Conservation (phyloP, 768 basidiomycete genomes). For the Lentinus tigrinus region DNA sequence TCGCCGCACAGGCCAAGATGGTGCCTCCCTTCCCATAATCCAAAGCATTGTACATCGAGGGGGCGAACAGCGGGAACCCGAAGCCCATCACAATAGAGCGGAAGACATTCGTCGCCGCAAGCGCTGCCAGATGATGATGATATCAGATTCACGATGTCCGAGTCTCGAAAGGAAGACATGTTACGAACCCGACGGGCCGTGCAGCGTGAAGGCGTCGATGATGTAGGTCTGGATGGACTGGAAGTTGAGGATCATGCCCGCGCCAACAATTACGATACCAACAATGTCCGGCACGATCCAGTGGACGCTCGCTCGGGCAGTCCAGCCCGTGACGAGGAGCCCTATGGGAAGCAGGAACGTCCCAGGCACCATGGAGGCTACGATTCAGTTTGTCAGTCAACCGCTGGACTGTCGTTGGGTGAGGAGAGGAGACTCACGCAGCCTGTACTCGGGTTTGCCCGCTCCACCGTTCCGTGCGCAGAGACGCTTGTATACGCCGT, state of each 20-base stretch:
- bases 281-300: constrained; percentile 77
- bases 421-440: constrained; percentile 35
- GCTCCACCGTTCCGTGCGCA: constrained; percentile 52
- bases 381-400: background rate
- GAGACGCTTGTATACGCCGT: constrained; percentile 51
- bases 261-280: constrained; percentile 56
- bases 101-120: constrained; percentile 62
- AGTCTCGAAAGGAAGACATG: too few species aligned
- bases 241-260: constrained; percentile 57
- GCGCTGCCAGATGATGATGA: constrained; percentile 33
- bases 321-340: constrained; percentile 69
- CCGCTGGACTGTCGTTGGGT: too few species aligned
- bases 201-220: constrained; percentile 62
- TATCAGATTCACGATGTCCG: too few species aligned
- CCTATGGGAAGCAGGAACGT: constrained; percentile 64
- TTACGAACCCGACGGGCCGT: constrained; percentile 65
- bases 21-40: constrained; percentile 72
- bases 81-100: constrained; percentile 70
- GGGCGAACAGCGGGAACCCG: constrained; percentile 72
- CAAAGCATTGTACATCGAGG: constrained; percentile 59
- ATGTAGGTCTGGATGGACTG: constrained; percentile 66
- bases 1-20: constrained; percentile 53
- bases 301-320: constrained; percentile 50
- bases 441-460: constrained; percentile 53
- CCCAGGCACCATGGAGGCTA: constrained; percentile 59